Conservation (phyloP, 495 filamentous ascomycete genomes). For the Achaetomiella virescens region DNA sequence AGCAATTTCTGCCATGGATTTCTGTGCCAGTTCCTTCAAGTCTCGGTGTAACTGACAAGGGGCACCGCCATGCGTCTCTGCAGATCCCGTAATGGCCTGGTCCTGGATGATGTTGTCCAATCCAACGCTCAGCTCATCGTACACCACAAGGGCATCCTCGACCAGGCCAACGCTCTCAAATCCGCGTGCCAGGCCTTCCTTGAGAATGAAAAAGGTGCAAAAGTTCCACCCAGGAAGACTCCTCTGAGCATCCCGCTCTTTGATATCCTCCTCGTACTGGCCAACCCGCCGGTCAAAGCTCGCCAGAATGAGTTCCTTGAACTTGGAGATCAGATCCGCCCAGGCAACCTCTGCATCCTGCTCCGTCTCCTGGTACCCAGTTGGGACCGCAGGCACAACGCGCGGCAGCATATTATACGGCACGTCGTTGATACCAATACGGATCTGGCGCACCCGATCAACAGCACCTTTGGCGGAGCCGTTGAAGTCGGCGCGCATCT, state of each 20-base stretch:
- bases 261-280: slow-evolving; percentile 96
- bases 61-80: slow-evolving; percentile 55
- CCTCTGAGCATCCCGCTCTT: slow-evolving; percentile 84
- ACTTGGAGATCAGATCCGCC: slow-evolving; percentile 76
- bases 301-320: slow-evolving; percentile 78
- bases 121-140: slow-evolving; percentile 85
- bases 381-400: slow-evolving; percentile 51
- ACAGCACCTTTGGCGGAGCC: slow-evolving; percentile 66
- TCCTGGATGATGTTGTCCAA: slow-evolving; percentile 76
- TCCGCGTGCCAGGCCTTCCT: slow-evolving; percentile 86
- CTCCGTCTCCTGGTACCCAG: slow-evolving; percentile 55
- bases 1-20: slow-evolving; percentile 33
- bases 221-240: slow-evolving; percentile 96
- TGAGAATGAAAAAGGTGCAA: slow-evolving; percentile 96
- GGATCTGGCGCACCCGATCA: slow-evolving; percentile 81
- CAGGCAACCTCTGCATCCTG: slow-evolving; percentile 67
- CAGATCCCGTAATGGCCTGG: slow-evolving; percentile 49
- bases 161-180: slow-evolving; percentile 96
- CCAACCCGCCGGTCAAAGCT: slow-evolving; percentile 87
- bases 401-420: slow-evolving; percentile 51
- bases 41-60: slow-evolving; percentile 65
- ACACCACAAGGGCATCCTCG: slow-evolving; percentile 86
- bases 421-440: slow-evolving; percentile 60
- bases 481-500: slow-evolving; percentile 88
- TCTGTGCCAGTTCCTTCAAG: slow-evolving; percentile 54